phyloP scores from a whole-genome alignment of 2,329 filamentous ascomycete genomes.

The Teratosphaeria gauchensis region DNA sequence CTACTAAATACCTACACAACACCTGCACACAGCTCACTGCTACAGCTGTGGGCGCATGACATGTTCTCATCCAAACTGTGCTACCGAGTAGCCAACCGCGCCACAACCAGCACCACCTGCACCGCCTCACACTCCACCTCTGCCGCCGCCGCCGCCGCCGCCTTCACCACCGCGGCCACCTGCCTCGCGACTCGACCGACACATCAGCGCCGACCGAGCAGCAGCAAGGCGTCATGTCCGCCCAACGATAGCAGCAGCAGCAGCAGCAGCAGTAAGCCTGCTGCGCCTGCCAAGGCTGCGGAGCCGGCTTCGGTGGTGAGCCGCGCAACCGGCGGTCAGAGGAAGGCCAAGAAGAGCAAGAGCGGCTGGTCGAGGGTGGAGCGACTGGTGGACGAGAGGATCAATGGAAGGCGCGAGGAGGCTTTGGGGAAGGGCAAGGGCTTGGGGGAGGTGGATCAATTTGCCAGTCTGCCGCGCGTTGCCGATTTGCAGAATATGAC shows the following conservation, averaged over 20 bases:
- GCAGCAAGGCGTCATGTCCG: slow-evolving; percentile 41
- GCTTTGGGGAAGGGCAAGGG: slow-evolving; percentile 19
- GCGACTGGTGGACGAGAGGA: slow-evolving; percentile 1
- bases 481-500: slow-evolving; percentile 65
- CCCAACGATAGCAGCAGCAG: slow-evolving; percentile 26
- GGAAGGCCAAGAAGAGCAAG: slow-evolving; percentile 9
- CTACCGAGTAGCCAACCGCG: slow-evolving; percentile 22
- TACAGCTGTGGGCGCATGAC: slow-evolving; percentile 1
- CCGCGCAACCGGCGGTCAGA: slow-evolving; percentile 6
- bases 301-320: slow-evolving; percentile 10
- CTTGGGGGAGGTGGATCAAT: slow-evolving; percentile 31
- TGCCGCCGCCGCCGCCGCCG: neutral
- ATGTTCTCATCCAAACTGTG: slow-evolving; percentile 25
- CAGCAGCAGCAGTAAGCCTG: slow-evolving; percentile 23
- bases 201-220: slow-evolving; percentile 42
- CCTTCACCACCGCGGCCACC: slow-evolving; percentile 20
- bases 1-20: neutral
- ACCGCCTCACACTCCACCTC: neutral
- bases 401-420: slow-evolving; percentile 1
- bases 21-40: neutral
- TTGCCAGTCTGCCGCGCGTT: slow-evolving; percentile 59
- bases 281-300: slow-evolving; percentile 17
- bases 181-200: slow-evolving; percentile 26
- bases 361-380: slow-evolving; percentile 3
- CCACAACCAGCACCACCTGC: slow-evolving; percentile 8